Evolutionary conservation across 345 rosid species (phyloP).

Genomic region (Eutrema heterophyllum): DNA sequence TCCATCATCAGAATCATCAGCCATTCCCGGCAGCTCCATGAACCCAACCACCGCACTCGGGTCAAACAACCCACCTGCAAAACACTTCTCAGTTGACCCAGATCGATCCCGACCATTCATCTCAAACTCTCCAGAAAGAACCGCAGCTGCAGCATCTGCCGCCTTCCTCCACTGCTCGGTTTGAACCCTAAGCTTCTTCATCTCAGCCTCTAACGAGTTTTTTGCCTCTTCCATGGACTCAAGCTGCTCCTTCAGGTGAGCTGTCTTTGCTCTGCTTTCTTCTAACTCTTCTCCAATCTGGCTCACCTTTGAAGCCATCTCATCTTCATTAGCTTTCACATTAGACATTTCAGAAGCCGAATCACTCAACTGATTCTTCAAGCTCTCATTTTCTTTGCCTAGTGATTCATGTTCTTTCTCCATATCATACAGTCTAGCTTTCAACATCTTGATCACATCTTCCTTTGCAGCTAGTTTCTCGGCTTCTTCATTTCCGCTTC

Average conservation of each 20-base stretch:
- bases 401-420: constrained; percentile 45
- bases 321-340: constrained; percentile 48
- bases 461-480: constrained; percentile 41
- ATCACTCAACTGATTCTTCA: constrained; percentile 53
- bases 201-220: constrained; percentile 61
- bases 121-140: constrained; percentile 66
- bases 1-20: constrained; percentile 58
- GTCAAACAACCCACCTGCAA: constrained; percentile 48
- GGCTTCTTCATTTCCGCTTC: constrained; percentile 13
- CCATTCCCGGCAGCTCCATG: constrained; percentile 57
- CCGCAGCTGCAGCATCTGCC: constrained; percentile 91
- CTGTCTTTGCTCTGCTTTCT: constrained; percentile 46
- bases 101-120: constrained; percentile 57
- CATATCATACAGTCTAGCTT: constrained; percentile 53
- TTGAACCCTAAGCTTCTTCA: constrained; percentile 79
- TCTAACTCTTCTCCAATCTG: constrained; percentile 54
- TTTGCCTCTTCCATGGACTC: constrained; percentile 53
- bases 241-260: constrained; percentile 45
- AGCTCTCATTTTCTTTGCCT: constrained; percentile 46
- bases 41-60: constrained; percentile 38
- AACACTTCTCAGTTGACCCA: constrained; percentile 75
- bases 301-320: constrained; percentile 39
- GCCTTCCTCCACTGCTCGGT: constrained; percentile 98
- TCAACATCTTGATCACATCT: constrained; percentile 53
- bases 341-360: constrained; percentile 33